Evolutionary conservation across 768 basidiomycete genomes (phyloP), one percentile per base, ranked within the genome.

Genomic region (Ramaria rubella): DNA sequence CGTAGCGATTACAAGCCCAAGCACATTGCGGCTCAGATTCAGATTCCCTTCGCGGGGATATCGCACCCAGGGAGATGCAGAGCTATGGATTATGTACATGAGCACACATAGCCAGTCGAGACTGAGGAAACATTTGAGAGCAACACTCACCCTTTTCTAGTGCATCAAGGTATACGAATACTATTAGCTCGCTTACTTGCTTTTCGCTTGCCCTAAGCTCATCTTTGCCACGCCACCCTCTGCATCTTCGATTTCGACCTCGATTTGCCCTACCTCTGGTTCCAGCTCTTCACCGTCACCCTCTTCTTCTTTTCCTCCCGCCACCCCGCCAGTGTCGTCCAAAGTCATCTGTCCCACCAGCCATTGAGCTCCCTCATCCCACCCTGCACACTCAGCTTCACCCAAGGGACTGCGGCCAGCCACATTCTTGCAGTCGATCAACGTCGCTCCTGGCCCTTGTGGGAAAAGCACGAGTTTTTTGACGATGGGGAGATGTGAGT

Each of bases 341-440:
- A 93, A 75, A 51, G 81, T 79, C 86, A 94, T 94, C 70, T 86
- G 78, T 65, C 83, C 78, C 0, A 89, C 89, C 44, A 92, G 75
- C 85, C 86, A 91, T 63, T 78, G 80, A 15, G 90, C 86, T 23
- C 90, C 90, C 60, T 93, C 91, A 17, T 90, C 83, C 84, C 87
- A 90, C 1, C 81, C 86, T 2, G 78, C 82, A 43, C 81, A 75
- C 68, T 92, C 90, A 0, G 88, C 92, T 68, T 90, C 90, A 15
- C 78, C 86, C 0, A 94, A 76, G n/a, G 90, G 82, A 27, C 89
- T 84, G 50, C 78, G 77, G 2, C 90, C 89, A 3, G 82, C 83
- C 1, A 67, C 62, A 62, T 90, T 94, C 71, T 83, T 88, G 58
- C 83, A 77, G 67, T 87, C 91, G 63, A 91, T 92, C 60, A 86